A percentile compares a stretch with the other conserved stretches of the same genome.
These are phyloP conservation scores for Mycosarcoma mackinlayi DNA, from an alignment of 1,284 basidiomycete species.

Conservation along the genomic window DNA sequence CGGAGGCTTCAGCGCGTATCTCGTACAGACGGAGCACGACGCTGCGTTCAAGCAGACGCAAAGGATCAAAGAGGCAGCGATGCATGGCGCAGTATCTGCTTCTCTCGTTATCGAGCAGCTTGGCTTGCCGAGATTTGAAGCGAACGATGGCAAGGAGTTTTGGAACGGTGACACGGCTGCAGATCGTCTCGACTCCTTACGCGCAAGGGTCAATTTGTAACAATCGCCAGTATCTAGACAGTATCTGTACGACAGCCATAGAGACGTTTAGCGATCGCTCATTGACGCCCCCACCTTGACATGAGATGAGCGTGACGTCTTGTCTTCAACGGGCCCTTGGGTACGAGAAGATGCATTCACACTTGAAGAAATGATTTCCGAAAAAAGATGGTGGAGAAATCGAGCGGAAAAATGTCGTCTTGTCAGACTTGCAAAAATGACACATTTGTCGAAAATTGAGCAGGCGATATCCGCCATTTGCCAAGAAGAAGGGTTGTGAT, in stretches of 20 bases:
- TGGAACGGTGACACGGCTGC: slow-evolving; percentile 36
- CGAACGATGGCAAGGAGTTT: slow-evolving; percentile 20
- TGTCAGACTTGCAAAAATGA: slow-evolving; percentile 1
- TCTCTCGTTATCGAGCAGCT: slow-evolving; percentile 54
- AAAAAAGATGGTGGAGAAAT: slow-evolving; percentile 2
- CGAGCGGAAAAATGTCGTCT: neutral
- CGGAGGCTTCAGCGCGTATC: slow-evolving; percentile 45
- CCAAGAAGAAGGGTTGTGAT: slow-evolving; percentile 8
- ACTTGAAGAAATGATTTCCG: too few relatives aligned
- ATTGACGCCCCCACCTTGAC: too few relatives aligned
- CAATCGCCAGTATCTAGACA: neutral
- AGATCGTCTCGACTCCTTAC: slow-evolving; percentile 9
- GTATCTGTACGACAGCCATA: neutral
- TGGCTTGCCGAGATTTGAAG: slow-evolving; percentile 38
- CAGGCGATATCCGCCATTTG: neutral
- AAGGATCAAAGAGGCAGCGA: slow-evolving; percentile 32
- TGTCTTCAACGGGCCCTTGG: too few relatives aligned
- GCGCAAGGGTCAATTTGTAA: neutral
- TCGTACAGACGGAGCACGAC: slow-evolving; percentile 17
- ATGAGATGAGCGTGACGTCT: too few relatives aligned
- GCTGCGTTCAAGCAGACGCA: slow-evolving; percentile 2
- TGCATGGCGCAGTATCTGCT: slow-evolving; percentile 46
- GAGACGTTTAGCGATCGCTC: too few relatives aligned
- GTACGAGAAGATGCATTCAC: too few relatives aligned
- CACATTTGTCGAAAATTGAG: neutral